These are phyloP conservation scores for Clarireedia homoeocarpa DNA, from an alignment of 2,329 filamentous ascomycete species.

Conservation along the genomic window DNA sequence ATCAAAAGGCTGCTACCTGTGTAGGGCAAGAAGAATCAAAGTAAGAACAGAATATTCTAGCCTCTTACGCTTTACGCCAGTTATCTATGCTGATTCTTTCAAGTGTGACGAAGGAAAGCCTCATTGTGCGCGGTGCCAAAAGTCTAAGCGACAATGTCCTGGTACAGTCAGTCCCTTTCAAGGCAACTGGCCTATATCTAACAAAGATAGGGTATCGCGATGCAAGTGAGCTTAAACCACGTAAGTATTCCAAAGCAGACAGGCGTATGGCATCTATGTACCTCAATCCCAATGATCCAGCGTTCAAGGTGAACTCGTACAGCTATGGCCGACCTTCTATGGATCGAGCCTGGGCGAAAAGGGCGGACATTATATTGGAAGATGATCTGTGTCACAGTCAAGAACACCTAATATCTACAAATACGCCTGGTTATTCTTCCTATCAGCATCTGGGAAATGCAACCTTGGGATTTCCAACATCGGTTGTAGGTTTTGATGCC, in stretches of 20 bases:
- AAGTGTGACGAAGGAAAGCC: constrained; percentile 60
- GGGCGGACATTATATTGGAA: background rate
- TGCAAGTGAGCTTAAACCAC: background rate
- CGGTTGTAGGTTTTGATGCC: too few relatives aligned
- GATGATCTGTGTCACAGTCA: too few relatives aligned
- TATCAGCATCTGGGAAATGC: too few relatives aligned
- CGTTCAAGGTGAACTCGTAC: background rate
- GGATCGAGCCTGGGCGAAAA: background rate
- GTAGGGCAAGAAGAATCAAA: constrained; percentile 12
- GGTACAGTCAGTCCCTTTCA: constrained; percentile 49
- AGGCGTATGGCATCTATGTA: background rate
- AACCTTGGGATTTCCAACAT: too few relatives aligned
- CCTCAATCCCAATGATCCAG: background rate
- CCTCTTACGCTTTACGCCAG: too few relatives aligned
- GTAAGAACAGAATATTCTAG: background rate
- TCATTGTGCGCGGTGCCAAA: constrained; percentile 53
- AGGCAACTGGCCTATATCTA: background rate
- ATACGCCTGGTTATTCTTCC: too few relatives aligned
- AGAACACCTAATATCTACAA: too few relatives aligned
- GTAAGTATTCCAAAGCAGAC: background rate
- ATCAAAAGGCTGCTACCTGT: constrained; percentile 11
- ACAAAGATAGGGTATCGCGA: background rate
- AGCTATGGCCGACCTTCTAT: background rate
- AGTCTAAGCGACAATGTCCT: constrained; percentile 52
- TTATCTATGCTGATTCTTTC: background rate